Evolutionary conservation across 73 alveolate species (phyloP).

Genomic region (Effrenium voratum): DNA sequence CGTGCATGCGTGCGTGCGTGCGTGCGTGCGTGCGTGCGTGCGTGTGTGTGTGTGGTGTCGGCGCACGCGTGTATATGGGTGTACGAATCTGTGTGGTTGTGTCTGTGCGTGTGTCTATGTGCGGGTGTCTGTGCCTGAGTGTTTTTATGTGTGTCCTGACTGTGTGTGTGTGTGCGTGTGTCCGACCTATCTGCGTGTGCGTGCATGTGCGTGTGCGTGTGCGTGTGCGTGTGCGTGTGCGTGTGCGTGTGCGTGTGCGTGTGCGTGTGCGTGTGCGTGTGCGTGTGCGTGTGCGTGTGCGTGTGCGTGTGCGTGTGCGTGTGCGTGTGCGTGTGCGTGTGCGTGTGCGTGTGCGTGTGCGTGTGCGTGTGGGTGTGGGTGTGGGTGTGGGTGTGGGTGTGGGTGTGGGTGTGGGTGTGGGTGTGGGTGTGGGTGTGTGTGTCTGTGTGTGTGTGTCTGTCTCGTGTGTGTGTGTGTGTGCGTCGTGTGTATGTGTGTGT

Average conservation of each 20-base stretch:
- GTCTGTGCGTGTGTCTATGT: too few species aligned
- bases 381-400: constrained; percentile 30
- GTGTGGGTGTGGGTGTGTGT: constrained; percentile 38
- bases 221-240: constrained; percentile 49
- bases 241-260: constrained; percentile 45
- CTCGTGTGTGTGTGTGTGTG: constrained; percentile 24
- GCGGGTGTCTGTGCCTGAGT: too few species aligned
- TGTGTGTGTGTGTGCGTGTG: too few species aligned
- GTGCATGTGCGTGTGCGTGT: constrained; percentile 47
- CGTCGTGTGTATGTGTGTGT: constrained; percentile 4
- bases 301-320: constrained; percentile 45
- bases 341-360: constrained; percentile 40
- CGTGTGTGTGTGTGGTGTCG: too few species aligned
- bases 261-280: constrained; percentile 46
- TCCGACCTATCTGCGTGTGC: too few species aligned
- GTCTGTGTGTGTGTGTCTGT: constrained; percentile 6
- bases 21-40: too few species aligned
- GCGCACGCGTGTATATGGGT: too few species aligned
- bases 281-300: constrained; percentile 52
- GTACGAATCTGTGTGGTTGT: too few species aligned
- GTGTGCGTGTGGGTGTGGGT: constrained; percentile 43
- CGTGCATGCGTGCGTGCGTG: too few species aligned
- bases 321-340: constrained; percentile 56
- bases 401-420: constrained; percentile 20
- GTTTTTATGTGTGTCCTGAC: too few species aligned